Evolutionary conservation across 2,329 filamentous ascomycete species (phyloP), one percentile per base, ranked within the genome.

Genomic region (Xylariaceae sp.): DNA sequence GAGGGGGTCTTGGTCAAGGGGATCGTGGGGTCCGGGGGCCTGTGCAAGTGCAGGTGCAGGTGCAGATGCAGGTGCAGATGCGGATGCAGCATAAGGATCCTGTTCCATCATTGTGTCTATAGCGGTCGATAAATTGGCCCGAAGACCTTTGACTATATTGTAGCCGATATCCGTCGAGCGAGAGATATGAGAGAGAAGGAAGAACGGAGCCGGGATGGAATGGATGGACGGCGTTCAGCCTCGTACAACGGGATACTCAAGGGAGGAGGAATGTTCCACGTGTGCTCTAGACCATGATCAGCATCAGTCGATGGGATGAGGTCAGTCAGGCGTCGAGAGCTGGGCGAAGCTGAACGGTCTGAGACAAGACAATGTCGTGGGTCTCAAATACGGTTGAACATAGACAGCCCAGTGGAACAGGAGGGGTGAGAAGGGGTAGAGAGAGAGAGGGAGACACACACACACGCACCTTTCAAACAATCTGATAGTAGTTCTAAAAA

Each of bases 71-170:
- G n/a, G n/a, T 16, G 44, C 34, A 16, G 47, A 36, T 22, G 41
- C 32, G 33, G 50, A 45, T 14, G 48, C 44, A 25, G 50, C 39
- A 44, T 45, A 48, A 41, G 58, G 56, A 47, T 72, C 67, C 49
- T 68, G 67, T 45, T 82, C 77, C 71, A 77, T 76, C 49, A n/a
- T n/a, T n/a, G 57, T 72, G 58, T 75, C 72, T 56, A 76, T 64
- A 47, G 69, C 68, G n/a, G 72, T 75, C 71, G 71, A 73, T 72
- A 59, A 72, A 75, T 59, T 75, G 74, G 68, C 67, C 73, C 62
- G 69, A 65, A 49, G 74, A 75, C 67, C 73, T 74, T 59, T 52
- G 71, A 72, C 74, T 81, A 77, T 76, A 79, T 72, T 51, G 43
- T 54, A 55, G 49, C 41, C 40, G 32, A 25, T 42, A 19, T 10